These are phyloP conservation scores for Paramecium tetraurelia DNA, from an alignment of 73 alveolate genomes.

Conservation along the genomic window DNA sequence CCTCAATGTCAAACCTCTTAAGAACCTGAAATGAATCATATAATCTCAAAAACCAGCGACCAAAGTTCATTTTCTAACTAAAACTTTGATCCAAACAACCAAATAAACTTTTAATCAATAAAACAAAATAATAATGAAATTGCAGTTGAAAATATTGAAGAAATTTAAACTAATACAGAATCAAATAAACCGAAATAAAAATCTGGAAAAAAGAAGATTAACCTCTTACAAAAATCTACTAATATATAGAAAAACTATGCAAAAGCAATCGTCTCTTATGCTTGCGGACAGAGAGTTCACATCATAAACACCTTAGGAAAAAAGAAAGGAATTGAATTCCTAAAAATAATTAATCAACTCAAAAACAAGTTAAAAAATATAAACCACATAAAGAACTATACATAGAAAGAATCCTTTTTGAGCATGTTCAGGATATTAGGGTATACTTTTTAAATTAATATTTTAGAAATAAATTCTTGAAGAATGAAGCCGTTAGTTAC, in stretches of 20 bases:
- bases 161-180: background rate
- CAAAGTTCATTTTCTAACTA: background rate
- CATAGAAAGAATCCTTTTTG: background rate
- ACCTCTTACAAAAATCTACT: background rate
- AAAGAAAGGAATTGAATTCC: background rate
- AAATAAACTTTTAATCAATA: background rate
- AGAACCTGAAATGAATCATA: background rate
- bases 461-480: background rate
- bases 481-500: slow-evolving; percentile 4
- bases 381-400: background rate
- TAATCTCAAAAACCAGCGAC: background rate
- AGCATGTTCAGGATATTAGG: background rate
- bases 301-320: background rate
- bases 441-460: background rate
- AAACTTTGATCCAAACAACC: background rate
- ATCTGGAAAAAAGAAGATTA: background rate
- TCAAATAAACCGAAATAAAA: slow-evolving; percentile 13
- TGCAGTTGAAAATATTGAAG: background rate
- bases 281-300: background rate
- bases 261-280: slow-evolving; percentile 13
- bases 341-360: background rate
- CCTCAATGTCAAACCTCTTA: background rate
- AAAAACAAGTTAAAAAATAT: slow-evolving; percentile 6
- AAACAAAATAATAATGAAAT: background rate
- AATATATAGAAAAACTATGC: slow-evolving; percentile 13